Percentiles rank a stretch among this genome's conserved stretches.
Evolutionary conservation across 441 rosid genomes (phyloP).

Genomic region (Populus trichocarpa): DNA sequence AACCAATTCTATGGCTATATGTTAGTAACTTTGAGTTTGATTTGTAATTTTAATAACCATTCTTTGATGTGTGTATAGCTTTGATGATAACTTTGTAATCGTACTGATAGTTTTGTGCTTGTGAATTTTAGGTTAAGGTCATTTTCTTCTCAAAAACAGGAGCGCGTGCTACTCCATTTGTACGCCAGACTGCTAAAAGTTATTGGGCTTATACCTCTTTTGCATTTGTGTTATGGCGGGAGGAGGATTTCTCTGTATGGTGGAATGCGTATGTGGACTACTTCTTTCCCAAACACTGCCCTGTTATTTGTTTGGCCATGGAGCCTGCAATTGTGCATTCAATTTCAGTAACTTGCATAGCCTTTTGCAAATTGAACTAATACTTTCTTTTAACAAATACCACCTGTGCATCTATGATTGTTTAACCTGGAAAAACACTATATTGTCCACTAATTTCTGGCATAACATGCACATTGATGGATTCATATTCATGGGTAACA

Average conservation of each 20-base stretch:
- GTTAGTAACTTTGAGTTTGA: not conserved
- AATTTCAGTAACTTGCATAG: not conserved
- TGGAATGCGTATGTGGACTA: constrained; percentile 77
- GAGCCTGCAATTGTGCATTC: not conserved
- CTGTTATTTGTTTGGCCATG: not conserved
- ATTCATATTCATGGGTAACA: constrained; percentile 28
- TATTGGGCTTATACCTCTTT: constrained; percentile 80
- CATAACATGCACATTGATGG: not conserved
- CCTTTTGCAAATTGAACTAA: not conserved
- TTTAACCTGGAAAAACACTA: not conserved
- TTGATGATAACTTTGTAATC: not conserved
- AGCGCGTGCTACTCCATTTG: constrained; percentile 83
- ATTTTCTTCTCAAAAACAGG: constrained; percentile 97
- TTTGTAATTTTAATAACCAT: not conserved
- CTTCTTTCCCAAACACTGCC: not conserved
- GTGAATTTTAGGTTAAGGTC: constrained; percentile 66
- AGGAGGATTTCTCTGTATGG: constrained; percentile 95
- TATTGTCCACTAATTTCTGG: not conserved
- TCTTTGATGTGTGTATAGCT: constrained; percentile 1
- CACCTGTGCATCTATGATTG: constrained; percentile 10
- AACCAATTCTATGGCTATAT: not conserved
- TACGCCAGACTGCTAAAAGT: constrained; percentile 77
- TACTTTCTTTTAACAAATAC: not conserved
- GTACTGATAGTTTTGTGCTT: constrained; percentile 18
- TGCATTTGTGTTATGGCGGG: constrained; percentile 82